Conservation (phyloP, 2,329 filamentous ascomycete species). For the Bipolaris oryzae region DNA sequence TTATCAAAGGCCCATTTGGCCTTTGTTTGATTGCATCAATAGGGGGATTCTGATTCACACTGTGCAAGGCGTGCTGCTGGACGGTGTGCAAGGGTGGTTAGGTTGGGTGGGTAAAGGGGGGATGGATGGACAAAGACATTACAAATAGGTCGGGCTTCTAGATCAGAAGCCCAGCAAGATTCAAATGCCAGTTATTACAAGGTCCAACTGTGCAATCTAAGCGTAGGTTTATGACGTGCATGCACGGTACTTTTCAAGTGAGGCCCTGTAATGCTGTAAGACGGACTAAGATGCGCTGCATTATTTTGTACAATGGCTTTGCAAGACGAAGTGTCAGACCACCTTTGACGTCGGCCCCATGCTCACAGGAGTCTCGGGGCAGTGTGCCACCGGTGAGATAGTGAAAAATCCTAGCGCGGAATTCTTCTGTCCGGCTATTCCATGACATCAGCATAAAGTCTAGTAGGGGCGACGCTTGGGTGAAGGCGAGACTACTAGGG, state of each 20-base stretch:
- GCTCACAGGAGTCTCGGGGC: not conserved
- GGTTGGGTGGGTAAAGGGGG: not conserved
- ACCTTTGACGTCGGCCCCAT: not conserved
- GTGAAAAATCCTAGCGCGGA: not conserved
- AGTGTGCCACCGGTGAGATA: not conserved
- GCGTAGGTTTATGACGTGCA: too few species aligned
- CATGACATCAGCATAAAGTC: not conserved
- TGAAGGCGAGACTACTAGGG: too few species aligned
- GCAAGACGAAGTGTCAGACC: not conserved
- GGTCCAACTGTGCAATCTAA: not conserved
- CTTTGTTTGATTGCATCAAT: constrained; percentile 5
- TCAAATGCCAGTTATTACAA: not conserved
- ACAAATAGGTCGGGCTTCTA: not conserved
- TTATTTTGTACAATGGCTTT: not conserved
- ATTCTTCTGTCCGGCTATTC: not conserved
- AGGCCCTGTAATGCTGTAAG: not conserved
- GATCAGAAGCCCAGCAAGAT: not conserved
- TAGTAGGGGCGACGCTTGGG: not conserved
- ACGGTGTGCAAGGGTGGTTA: constrained; percentile 6
- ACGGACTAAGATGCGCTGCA: not conserved
- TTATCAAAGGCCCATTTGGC: not conserved
- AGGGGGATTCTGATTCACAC: not conserved
- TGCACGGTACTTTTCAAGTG: not conserved
- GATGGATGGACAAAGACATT: not conserved
- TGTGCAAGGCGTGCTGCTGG: constrained; percentile 12